phyloP scores from a whole-genome alignment of 106 monocot genomes.

The Acorus gramineus region DNA sequence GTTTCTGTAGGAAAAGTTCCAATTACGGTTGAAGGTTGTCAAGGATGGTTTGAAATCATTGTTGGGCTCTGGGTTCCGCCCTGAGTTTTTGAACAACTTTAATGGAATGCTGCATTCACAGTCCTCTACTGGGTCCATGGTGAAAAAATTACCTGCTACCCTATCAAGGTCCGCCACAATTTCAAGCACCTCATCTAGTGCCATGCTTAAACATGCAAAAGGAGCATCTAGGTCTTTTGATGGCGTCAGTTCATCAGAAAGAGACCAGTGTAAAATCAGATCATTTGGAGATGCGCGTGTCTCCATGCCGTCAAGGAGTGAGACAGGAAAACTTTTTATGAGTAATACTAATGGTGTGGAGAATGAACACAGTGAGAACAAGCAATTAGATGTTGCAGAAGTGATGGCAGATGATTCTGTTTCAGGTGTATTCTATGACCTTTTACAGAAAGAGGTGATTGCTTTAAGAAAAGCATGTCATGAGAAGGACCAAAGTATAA shows the following conservation, averaged over 20 bases:
- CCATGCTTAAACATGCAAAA: constrained; percentile 43
- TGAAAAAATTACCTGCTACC: constrained; percentile 26
- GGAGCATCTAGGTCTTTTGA: constrained; percentile 66
- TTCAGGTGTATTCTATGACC: constrained; percentile 60
- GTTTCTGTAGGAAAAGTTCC: constrained; percentile 50
- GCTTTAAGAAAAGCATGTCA: constrained; percentile 56
- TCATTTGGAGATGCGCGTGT: constrained; percentile 17
- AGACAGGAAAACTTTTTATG: constrained; percentile 10
- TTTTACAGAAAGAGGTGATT: constrained; percentile 76
- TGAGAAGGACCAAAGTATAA: constrained; percentile 63
- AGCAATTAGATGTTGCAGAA: constrained; percentile 11
- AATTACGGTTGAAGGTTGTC: constrained; percentile 56
- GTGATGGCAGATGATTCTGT: constrained; percentile 40
- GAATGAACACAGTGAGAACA: constrained; percentile 12
- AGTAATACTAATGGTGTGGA: constrained; percentile 9
- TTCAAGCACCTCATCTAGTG: constrained; percentile 16
- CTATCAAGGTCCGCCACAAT: constrained; percentile 22
- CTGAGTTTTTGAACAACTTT: constrained; percentile 11
- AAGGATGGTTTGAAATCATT: constrained; percentile 62
- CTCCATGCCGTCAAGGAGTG: constrained; percentile 24
- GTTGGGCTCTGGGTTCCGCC: constrained; percentile 14
- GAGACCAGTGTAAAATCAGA: constrained; percentile 22
- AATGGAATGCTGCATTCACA: constrained; percentile 23
- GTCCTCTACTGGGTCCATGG: constrained; percentile 15
- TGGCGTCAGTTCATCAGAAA: constrained; percentile 35